phyloP scores from a whole-genome alignment of 1,284 basidiomycete genomes.

The Trichosporon asahii region DNA sequence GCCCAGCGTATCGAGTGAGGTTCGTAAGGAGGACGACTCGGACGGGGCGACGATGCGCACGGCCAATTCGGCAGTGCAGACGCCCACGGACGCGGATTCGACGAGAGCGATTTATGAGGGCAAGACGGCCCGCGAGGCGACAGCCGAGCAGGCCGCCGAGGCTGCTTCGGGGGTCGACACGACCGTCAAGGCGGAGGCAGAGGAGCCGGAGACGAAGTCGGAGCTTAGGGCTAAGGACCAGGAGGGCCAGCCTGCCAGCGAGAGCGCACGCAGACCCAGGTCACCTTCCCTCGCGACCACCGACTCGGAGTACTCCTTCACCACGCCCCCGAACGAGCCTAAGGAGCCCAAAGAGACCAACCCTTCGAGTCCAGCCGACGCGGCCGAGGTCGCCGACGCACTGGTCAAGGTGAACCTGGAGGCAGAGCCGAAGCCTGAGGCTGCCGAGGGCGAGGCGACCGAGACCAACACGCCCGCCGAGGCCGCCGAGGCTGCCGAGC shows the following conservation, averaged over 20 bases:
- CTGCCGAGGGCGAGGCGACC: constrained; percentile 5
- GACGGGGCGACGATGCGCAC: neutral
- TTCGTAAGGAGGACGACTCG: neutral
- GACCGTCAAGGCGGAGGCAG: neutral
- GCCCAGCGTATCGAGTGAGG: neutral
- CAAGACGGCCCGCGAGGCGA: constrained; percentile 12
- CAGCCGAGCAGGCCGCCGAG: constrained; percentile 13
- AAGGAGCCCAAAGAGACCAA: neutral
- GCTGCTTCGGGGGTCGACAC: neutral
- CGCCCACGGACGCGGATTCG: neutral
- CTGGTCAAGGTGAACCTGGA: neutral
- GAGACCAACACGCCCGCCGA: neutral
- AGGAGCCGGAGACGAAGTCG: neutral
- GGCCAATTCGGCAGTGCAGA: neutral
- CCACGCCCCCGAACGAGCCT: constrained; percentile 17
- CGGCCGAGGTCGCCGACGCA: neutral
- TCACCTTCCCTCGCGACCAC: constrained; percentile 10
- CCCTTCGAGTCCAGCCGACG: neutral
- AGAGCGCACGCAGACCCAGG: too few relatives aligned
- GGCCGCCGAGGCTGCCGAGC: neutral
- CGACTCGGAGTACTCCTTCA: constrained; percentile 12
- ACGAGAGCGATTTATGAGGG: neutral
- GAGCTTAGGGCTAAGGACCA: too few relatives aligned
- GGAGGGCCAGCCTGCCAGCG: too few relatives aligned
- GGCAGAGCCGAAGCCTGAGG: neutral